Conservation (phyloP, 148 eudicot species). For the Vaccinium corymbosum region DNA sequence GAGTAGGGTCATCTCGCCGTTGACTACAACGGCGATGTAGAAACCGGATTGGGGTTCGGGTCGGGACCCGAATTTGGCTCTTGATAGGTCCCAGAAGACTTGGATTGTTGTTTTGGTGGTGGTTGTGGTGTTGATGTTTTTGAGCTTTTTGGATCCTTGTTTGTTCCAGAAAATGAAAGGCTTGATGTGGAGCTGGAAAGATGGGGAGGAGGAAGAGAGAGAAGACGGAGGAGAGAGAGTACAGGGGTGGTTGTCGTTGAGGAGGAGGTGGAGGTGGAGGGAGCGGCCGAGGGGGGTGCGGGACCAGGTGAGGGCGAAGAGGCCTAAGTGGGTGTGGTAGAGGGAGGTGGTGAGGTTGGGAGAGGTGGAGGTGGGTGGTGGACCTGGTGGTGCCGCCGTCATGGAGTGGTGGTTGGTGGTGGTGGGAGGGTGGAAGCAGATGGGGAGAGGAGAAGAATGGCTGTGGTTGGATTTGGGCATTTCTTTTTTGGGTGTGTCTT, state of each 20-base stretch:
- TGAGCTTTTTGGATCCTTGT: conserved; percentile 40
- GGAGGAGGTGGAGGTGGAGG: conserved; percentile 43
- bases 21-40: conserved; percentile 48
- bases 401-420: conserved; percentile 18
- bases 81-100: conserved; percentile 55
- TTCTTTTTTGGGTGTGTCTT: neutral
- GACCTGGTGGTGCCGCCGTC: conserved; percentile 21
- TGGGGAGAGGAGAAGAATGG: conserved; percentile 35
- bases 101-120: neutral
- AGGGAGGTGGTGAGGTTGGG: conserved; percentile 62
- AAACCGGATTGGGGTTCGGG: conserved; percentile 63
- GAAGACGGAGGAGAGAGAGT: neutral
- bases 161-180: conserved; percentile 57
- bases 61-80: conserved; percentile 54
- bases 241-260: conserved; percentile 15
- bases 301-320: conserved; percentile 69
- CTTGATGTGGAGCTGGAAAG: conserved; percentile 52
- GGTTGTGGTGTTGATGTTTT: conserved; percentile 11
- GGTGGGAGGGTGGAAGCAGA: conserved; percentile 42
- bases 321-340: conserved; percentile 54
- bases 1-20: conserved; percentile 36
- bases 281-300: conserved; percentile 39
- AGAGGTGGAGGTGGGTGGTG: conserved; percentile 22
- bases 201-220: conserved; percentile 32
- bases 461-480: neutral